Evolutionary conservation across 805 yeast genomes (phyloP).

Genomic region (Zygosaccharomyces kombuchaensis): DNA sequence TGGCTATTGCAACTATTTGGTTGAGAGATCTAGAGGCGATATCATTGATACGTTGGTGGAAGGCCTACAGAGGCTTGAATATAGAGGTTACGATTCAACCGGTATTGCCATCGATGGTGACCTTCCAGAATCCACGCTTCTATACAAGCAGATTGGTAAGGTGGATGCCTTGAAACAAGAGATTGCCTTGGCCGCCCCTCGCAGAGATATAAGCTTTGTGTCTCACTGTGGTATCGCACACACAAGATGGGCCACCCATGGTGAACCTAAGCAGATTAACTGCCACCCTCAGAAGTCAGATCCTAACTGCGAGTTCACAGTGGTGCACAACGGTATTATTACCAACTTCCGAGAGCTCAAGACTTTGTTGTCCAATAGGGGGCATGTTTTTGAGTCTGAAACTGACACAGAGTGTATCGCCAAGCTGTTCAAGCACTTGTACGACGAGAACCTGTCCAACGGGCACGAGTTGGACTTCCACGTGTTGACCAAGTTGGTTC

Average conservation of each 20-base stretch:
- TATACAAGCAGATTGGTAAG: slow-evolving; percentile 87
- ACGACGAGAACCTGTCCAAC: slow-evolving; percentile 67
- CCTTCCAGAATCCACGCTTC: slow-evolving; percentile 59
- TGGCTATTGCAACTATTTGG: slow-evolving; percentile 94
- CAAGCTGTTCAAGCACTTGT: slow-evolving; percentile 84
- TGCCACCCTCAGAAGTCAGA: slow-evolving; percentile 98
- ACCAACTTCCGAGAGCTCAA: slow-evolving; percentile 91
- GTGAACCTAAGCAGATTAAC: slow-evolving; percentile 78
- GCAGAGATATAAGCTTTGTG: slow-evolving; percentile 61
- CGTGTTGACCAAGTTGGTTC: slow-evolving; percentile 86
- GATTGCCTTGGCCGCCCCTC: slow-evolving; percentile 48
- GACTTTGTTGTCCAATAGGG: slow-evolving; percentile 74
- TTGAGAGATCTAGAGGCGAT: slow-evolving; percentile 87
- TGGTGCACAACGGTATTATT: slow-evolving; percentile 97
- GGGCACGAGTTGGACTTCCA: slow-evolving; percentile 82
- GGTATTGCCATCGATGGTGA: slow-evolving; percentile 96
- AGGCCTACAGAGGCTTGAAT: slow-evolving; percentile 83
- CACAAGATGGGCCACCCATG: slow-evolving; percentile 99
- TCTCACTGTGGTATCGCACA: slow-evolving; percentile 97
- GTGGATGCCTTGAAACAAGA: slow-evolving; percentile 74
- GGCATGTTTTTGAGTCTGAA: slow-evolving; percentile 79
- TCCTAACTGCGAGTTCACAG: slow-evolving; percentile 71
- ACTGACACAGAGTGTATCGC: slow-evolving; percentile 99
- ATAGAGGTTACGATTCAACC: slow-evolving; percentile 97
- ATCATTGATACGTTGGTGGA: slow-evolving; percentile 84